Base-by-base conservation (phyloP, 73 alveolate genomes). In the Paramecium pentaurelia region DNA sequence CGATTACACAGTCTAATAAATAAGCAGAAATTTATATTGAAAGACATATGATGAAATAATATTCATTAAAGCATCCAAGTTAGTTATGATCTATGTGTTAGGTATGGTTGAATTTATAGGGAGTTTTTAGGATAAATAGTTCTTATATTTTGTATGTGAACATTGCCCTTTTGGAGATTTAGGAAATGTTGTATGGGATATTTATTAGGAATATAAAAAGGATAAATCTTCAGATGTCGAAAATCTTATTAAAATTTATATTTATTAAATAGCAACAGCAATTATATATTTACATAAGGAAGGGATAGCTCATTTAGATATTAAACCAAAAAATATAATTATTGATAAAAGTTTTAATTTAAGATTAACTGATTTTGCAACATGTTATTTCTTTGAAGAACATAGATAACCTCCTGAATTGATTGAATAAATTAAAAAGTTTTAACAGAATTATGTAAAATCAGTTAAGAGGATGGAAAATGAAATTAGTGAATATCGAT, bases 51-150 rank as follows among this genome's bases (percentile, higher is more conserved):
- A 45, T 80, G 75, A 49, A 42, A 44, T 18, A 40, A 32, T 47
- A 44, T 45, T 45, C 91, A 27, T 64, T 6, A 32, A 45, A 80
- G 58, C 91, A 80, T 80, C 87, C 87, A 73, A 40, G 87, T 73
- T 10, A 22, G 22, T 37, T 16, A 22, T 73, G 16, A 9, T 20
- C 18, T 30, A 73, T 68, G 84, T 16, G 10, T 37, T 38, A 73
- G 87, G 87, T 22, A 73, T 73, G 58, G 47, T 73, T 73, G 58
- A 73, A 18, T 73, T 73, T 40, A n/a, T 73, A 9, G 87, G 87
- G 20, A 73, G 87, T 73, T 73, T 73, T 73, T 38, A 73, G 60
- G 87, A 73, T 73, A 73, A 73, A 40, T 36, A 73, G 20, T 73
- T 73, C 11, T 38, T 73, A 10, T 73, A 73, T 73, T 73, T 73